Conservation (phyloP, 371 early-diverging fungal species). For the Mortierella sp. region DNA sequence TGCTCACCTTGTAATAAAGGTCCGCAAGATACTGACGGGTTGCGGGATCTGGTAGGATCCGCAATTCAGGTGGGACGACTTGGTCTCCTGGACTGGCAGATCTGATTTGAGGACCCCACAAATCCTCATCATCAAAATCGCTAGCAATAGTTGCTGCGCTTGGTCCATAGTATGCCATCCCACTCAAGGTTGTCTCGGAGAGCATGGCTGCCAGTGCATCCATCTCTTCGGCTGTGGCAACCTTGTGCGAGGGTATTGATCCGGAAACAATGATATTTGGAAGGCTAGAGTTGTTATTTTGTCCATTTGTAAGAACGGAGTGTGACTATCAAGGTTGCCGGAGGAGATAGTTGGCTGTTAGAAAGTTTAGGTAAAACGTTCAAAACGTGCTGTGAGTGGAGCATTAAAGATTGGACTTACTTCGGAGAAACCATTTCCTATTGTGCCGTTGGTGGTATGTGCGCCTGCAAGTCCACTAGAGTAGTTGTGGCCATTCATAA, state of each 20-base stretch:
- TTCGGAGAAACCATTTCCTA: background rate
- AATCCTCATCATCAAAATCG: slow-evolving; percentile 34
- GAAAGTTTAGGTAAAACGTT: background rate
- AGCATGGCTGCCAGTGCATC: slow-evolving; percentile 29
- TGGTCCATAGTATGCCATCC: slow-evolving; percentile 26
- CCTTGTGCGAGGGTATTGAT: slow-evolving; percentile 8
- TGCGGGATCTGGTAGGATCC: slow-evolving; percentile 21
- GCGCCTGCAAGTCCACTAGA: background rate
- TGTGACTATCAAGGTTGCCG: background rate
- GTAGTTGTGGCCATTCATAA: background rate
- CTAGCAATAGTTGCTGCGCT: slow-evolving; percentile 17
- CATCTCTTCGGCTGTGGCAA: slow-evolving; percentile 20
- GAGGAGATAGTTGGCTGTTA: background rate
- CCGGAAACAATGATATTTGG: background rate
- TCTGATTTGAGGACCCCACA: slow-evolving; percentile 44
- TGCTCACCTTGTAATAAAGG: slow-evolving; percentile 40
- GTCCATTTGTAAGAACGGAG: background rate
- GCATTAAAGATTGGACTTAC: background rate
- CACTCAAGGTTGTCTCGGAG: slow-evolving; percentile 37
- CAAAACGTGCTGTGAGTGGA: background rate
- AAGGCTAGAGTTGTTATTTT: background rate
- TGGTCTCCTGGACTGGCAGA: slow-evolving; percentile 11
- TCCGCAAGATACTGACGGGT: slow-evolving; percentile 30
- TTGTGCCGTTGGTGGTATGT: background rate
- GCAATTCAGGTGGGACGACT: slow-evolving; percentile 32